Percentiles rank a stretch among this genome's conserved stretches.
These are phyloP conservation scores for Xylariaceae sp. DNA, from an alignment of 2,329 filamentous ascomycete genomes.

Conservation along the genomic window DNA sequence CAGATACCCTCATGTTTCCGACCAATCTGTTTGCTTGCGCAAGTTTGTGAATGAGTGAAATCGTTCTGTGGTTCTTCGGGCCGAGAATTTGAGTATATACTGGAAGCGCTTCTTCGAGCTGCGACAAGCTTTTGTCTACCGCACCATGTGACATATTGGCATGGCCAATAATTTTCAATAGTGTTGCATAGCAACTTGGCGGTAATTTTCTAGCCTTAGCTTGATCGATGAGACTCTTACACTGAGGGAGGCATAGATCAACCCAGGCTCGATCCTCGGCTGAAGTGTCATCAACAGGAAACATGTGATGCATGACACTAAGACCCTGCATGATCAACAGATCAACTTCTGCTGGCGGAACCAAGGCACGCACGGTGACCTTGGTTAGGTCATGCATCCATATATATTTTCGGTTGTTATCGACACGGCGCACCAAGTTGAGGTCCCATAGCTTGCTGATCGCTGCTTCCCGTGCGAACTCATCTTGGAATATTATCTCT, in stretches of 20 bases:
- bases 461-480: background rate
- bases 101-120: conserved; percentile 1
- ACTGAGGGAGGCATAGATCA: conserved; percentile 1
- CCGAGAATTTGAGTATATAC: background rate
- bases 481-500: no score
- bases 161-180: conserved; percentile 1
- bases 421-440: background rate
- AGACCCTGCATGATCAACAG: no score
- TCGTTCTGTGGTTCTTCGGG: background rate
- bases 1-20: background rate
- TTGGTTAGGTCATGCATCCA: conserved; percentile 5
- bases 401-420: background rate
- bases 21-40: conserved; percentile 1
- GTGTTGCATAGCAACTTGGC: background rate
- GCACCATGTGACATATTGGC: conserved; percentile 3
- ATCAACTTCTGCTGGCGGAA: background rate
- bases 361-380: background rate
- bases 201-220: background rate
- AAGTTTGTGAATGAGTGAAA: conserved; percentile 1
- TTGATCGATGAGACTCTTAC: background rate
- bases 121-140: background rate
- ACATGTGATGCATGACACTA: conserved; percentile 4
- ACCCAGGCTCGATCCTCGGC: conserved; percentile 1
- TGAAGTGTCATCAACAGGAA: background rate
- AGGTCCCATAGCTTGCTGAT: conserved; percentile 1